These are phyloP conservation scores for Nicotiana otophora DNA, from an alignment of 257 asterid species.

Conservation along the genomic window DNA sequence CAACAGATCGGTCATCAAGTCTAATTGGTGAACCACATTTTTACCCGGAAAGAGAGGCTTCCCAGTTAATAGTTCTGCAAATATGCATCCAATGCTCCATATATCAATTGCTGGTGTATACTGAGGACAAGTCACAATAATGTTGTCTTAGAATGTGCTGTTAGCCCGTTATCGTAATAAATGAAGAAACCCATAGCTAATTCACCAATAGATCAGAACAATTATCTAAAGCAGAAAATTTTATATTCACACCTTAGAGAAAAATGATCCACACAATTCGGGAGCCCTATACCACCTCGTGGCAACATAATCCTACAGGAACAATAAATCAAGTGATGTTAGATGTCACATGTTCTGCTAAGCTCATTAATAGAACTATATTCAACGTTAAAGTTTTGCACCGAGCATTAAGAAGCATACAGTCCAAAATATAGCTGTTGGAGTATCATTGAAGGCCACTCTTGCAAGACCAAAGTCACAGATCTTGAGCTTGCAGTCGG, in stretches of 20 bases:
- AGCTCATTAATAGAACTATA: neutral
- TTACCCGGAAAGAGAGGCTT: slow-evolving; percentile 95
- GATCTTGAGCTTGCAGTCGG: slow-evolving; percentile 82
- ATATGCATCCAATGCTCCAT: slow-evolving; percentile 98
- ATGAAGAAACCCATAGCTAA: neutral
- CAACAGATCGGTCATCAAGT: slow-evolving; percentile 84
- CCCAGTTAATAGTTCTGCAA: slow-evolving; percentile 87
- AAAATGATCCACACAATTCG: slow-evolving; percentile 92
- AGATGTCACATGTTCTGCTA: neutral
- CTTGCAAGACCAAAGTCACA: slow-evolving; percentile 93
- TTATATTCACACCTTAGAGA: slow-evolving; percentile 69
- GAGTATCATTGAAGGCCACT: slow-evolving; percentile 88
- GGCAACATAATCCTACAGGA: slow-evolving; percentile 84
- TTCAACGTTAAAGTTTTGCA: neutral
- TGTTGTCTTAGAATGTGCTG: slow-evolving; percentile 2
- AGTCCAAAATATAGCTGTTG: slow-evolving; percentile 91
- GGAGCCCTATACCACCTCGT: slow-evolving; percentile 99
- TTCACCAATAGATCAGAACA: neutral
- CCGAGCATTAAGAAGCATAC: slow-evolving; percentile 31
- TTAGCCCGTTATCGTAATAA: neutral
- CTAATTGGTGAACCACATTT: slow-evolving; percentile 95
- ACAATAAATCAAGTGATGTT: neutral
- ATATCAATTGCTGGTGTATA: slow-evolving; percentile 97
- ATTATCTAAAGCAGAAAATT: slow-evolving; percentile 2
- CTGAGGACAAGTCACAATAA: slow-evolving; percentile 32